Evolutionary conservation across 169 alveolate species (phyloP), one percentile per base, ranked within the genome.

Genomic region (Plasmodium gonderi): DNA sequence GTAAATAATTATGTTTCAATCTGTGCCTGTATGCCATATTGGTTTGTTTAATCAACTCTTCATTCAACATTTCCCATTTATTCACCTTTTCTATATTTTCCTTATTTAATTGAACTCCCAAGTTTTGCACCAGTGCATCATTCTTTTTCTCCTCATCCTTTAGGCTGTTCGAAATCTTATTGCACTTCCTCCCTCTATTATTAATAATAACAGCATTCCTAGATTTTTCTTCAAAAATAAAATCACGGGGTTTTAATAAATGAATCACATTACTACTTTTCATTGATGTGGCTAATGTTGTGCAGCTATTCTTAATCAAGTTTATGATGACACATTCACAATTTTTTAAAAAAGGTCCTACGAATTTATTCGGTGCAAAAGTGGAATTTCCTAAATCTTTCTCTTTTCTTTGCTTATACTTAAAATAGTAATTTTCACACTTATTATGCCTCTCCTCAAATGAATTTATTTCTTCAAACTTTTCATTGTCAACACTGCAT

Each of bases 291-390:
- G 90, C 74, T 38, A 90, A 72, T 17, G 91, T 64, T 9, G 94
- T 90, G 42, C 94, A 90, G 40, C 94, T 90, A 45, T 90, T 90
- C 54, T 90, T 90, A 68, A 90, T 90, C 31, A 90, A 65, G 67
- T 90, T 90, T 60, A 90, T 79, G 14, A 90, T 40, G 14, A 79
- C 90, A 38, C 94, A 90, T 40, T 90, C 82, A 0, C 83, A 51
- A 54, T 78, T 77, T 79, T 68, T 90, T 68, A 90, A 49, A 77
- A 90, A 90, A 9, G 94, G 94, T 1, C 94, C 94, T 5, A 78
- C 72, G 74, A 90, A 90, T 67, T 90, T 90, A 79, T 77, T 69
- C 17, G 91, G 33, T 23, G 94, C 44, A 44, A 78, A 90, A 17
- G 74, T 77, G 31, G 94, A 90, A 20, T 64, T 78, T 7, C 74